phyloP scores from a whole-genome alignment of 164 flowering plant genomes.

The Pachysandra terminalis region DNA sequence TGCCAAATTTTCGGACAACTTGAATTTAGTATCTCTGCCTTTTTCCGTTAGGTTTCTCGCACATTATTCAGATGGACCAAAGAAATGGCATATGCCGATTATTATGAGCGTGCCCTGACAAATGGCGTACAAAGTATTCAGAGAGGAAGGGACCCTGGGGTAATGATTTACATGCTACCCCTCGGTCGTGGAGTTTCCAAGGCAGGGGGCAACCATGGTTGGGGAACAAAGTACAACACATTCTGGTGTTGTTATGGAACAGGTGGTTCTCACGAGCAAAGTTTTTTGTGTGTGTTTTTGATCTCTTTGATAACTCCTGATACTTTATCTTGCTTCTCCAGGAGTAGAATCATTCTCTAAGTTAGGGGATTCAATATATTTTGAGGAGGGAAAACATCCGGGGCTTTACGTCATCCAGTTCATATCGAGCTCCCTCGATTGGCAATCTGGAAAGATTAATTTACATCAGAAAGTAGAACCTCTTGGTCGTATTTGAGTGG shows the following conservation, averaged over 20 bases:
- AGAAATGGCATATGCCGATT: conserved; percentile 85
- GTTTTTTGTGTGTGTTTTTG: too few relatives aligned
- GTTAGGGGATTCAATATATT: conserved; percentile 94
- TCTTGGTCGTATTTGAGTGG: conserved; percentile 56
- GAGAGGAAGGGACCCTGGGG: conserved; percentile 84
- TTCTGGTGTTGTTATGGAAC: conserved; percentile 99
- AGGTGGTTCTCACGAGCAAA: conserved; percentile 48
- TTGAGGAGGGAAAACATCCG: conserved; percentile 44
- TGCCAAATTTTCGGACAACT: too few relatives aligned
- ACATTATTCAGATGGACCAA: conserved; percentile 91
- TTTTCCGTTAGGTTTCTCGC: conserved; percentile 59
- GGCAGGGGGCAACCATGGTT: conserved; percentile 60
- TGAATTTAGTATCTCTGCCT: too few relatives aligned
- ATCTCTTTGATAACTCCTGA: neutral
- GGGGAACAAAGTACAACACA: conserved; percentile 70
- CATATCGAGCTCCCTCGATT: conserved; percentile 69
- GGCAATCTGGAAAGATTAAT: conserved; percentile 54
- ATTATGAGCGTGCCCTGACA: conserved; percentile 88
- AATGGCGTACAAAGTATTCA: conserved; percentile 91
- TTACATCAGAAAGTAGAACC: conserved; percentile 60
- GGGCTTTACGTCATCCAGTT: conserved; percentile 74
- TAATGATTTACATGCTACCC: conserved; percentile 97
- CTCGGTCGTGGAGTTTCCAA: conserved; percentile 70
- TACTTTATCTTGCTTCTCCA: conserved; percentile 21
- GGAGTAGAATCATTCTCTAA: conserved; percentile 96